Percentiles rank a stretch among this genome's conserved stretches.
Evolutionary conservation across 495 filamentous ascomycete species (phyloP).

Genomic region (Aspergillus wentii): DNA sequence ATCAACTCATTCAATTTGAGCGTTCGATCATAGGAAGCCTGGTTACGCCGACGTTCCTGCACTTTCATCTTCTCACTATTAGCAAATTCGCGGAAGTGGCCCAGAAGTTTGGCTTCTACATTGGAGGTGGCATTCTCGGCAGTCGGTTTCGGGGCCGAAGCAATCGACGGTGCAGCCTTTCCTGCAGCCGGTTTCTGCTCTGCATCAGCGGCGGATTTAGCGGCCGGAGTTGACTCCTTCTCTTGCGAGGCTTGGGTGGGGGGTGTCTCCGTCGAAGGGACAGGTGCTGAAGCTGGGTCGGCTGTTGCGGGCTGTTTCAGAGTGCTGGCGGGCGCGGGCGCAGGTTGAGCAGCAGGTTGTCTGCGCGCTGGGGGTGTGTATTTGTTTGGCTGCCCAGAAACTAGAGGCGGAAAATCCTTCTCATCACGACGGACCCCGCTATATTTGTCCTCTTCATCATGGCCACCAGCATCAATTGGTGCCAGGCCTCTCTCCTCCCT

Average conservation of each 20-base stretch:
- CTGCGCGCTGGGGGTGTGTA: conserved; percentile 88
- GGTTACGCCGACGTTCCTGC: conserved; percentile 66
- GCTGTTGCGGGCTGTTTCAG: conserved; percentile 15
- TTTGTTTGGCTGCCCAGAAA: conserved; percentile 60
- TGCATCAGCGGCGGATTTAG: conserved; percentile 22
- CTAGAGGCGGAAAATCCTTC: conserved; percentile 61
- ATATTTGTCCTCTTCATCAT: conserved; percentile 94
- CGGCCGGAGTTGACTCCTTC: conserved; percentile 19
- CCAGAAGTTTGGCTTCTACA: conserved; percentile 72
- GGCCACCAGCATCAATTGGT: conserved; percentile 58
- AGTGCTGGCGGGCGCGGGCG: conserved; percentile 60
- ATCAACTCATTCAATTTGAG: conserved; percentile 89
- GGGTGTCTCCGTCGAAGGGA: conserved; percentile 17
- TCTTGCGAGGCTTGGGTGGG: conserved; percentile 5
- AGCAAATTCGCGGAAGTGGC: conserved; percentile 79
- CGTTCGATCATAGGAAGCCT: conserved; percentile 68
- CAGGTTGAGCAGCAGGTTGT: conserved; percentile 63
- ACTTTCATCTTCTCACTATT: conserved; percentile 68
- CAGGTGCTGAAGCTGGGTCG: conserved; percentile 9
- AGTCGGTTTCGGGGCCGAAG: conserved; percentile 9
- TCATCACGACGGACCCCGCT: conserved; percentile 81
- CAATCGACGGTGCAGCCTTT: conserved; percentile 17
- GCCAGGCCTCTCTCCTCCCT: conserved; percentile 82
- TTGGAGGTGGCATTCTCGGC: conserved; percentile 65
- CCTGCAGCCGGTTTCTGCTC: conserved; percentile 30